Percentiles rank a stretch among this genome's conserved stretches.
phyloP scores from a whole-genome alignment of 2,329 filamentous ascomycete genomes.

The Cyanodermella asteris region DNA sequence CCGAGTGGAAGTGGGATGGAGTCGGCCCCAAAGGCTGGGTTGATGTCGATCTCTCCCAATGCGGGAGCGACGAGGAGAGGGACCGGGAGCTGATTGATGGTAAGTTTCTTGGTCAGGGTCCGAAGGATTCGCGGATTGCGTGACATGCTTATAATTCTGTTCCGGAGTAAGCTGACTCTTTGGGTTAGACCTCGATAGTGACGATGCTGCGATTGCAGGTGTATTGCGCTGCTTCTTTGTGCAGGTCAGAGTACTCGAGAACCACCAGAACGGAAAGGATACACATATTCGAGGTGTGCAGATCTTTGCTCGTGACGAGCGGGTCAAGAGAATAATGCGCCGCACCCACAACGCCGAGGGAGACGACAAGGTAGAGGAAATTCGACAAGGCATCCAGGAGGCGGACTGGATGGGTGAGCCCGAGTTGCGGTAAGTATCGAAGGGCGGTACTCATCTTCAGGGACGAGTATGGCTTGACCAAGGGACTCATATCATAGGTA shows the following conservation, averaged over 20 bases:
- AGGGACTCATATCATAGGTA: too few species aligned
- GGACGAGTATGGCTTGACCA: too few species aligned
- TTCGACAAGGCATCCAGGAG: constrained; percentile 18
- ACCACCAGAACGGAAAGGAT: constrained; percentile 97
- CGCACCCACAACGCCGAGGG: too few species aligned
- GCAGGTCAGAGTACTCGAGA: constrained; percentile 78
- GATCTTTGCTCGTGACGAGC: constrained; percentile 39
- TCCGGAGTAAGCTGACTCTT: too few species aligned
- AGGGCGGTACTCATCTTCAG: too few species aligned
- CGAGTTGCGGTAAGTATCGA: constrained; percentile 14
- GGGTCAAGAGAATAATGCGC: constrained; percentile 9
- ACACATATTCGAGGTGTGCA: constrained; percentile 91
- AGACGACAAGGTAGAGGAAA: constrained; percentile 4
- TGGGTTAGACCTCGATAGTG: constrained; percentile 6
- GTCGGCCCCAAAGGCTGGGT: constrained; percentile 68
- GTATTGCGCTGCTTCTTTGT: constrained; percentile 54
- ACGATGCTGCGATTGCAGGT: constrained; percentile 7
- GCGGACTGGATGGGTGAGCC: constrained; percentile 29
- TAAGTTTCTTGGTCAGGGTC: constrained; percentile 5
- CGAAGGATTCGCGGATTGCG: constrained; percentile 6
- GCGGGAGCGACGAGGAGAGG: constrained; percentile 38
- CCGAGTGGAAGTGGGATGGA: constrained; percentile 53
- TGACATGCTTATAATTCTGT: too few species aligned
- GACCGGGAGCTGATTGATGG: too few species aligned
- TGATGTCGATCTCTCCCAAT: too few species aligned